These are phyloP conservation scores for Alloascoidea hylecoeti DNA, from an alignment of 805 yeast species.

Conservation along the genomic window DNA sequence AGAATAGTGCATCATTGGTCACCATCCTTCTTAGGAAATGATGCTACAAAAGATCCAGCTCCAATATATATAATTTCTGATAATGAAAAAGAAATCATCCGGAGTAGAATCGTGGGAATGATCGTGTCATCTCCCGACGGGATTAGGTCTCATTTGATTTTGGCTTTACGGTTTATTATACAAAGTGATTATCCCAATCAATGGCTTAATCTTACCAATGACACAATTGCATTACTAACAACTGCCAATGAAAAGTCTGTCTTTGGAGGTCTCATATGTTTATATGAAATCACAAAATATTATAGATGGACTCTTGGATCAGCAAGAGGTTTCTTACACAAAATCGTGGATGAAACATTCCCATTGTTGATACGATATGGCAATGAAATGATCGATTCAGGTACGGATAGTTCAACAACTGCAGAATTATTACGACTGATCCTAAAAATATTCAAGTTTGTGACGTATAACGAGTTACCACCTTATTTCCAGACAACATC, in stretches of 20 bases:
- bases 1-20: neutral
- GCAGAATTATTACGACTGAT: constrained; percentile 69
- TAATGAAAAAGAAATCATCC: neutral
- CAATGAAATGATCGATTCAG: constrained; percentile 31
- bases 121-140: neutral
- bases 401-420: constrained; percentile 9
- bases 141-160: constrained; percentile 25
- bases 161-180: constrained; percentile 35
- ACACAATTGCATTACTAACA: constrained; percentile 13
- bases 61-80: neutral
- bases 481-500: constrained; percentile 40
- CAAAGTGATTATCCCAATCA: constrained; percentile 30
- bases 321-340: constrained; percentile 35
- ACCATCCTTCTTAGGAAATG: neutral
- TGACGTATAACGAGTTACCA: constrained; percentile 63
- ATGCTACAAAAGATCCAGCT: neutral
- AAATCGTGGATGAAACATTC: constrained; percentile 39
- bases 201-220: constrained; percentile 43
- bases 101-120: neutral
- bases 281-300: constrained; percentile 54
- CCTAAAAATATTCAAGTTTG: constrained; percentile 66
- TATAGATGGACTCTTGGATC: constrained; percentile 60
- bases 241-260: constrained; percentile 16
- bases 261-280: constrained; percentile 55
- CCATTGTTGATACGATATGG: constrained; percentile 60